A percentile compares a stretch with the other conserved stretches of the same genome.
phyloP scores from a whole-genome alignment of 2,329 filamentous ascomycete genomes.

The Ophiocordyceps camponoti-floridani region DNA sequence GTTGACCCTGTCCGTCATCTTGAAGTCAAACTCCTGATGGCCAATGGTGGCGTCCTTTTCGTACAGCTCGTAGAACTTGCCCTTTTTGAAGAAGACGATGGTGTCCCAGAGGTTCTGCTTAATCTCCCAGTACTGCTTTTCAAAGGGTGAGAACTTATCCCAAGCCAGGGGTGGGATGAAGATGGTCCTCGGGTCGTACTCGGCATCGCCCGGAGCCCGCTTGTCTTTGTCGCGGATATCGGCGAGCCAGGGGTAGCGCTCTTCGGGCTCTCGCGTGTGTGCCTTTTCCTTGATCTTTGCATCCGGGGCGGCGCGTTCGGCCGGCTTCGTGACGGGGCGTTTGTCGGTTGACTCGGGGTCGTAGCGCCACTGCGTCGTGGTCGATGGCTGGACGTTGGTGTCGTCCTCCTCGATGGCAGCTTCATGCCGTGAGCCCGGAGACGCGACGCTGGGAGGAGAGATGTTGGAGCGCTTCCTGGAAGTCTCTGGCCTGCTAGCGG shows the following conservation, averaged over 20 bases:
- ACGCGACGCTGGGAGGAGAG: constrained; percentile 18
- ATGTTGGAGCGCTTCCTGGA: constrained; percentile 46
- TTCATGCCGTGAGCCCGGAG: constrained; percentile 20
- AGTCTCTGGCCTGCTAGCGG: constrained; percentile 29
- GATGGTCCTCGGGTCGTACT: constrained; percentile 83
- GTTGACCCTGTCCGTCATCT: constrained; percentile 90
- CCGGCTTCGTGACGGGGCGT: constrained; percentile 15
- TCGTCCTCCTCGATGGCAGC: constrained; percentile 32
- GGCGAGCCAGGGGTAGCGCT: constrained; percentile 81
- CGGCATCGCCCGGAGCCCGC: constrained; percentile 59
- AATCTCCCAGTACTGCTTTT: constrained; percentile 83
- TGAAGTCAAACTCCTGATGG: constrained; percentile 78
- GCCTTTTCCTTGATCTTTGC: constrained; percentile 44
- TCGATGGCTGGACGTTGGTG: constrained; percentile 36
- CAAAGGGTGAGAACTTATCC: constrained; percentile 83
- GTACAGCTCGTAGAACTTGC: constrained; percentile 96
- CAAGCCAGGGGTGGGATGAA: constrained; percentile 72
- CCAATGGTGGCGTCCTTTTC: constrained; percentile 84
- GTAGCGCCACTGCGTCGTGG: constrained; percentile 64
- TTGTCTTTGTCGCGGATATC: constrained; percentile 71
- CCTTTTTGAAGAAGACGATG: constrained; percentile 80
- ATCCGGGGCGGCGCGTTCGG: constrained; percentile 10
- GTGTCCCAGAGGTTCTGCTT: constrained; percentile 85
- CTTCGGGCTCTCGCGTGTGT: constrained; percentile 63
- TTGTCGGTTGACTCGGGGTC: constrained; percentile 28